Percentiles rank a stretch among this genome's conserved stretches.
Evolutionary conservation across 805 yeast species (phyloP).

Genomic region (Metschnikowia arizonensis): DNA sequence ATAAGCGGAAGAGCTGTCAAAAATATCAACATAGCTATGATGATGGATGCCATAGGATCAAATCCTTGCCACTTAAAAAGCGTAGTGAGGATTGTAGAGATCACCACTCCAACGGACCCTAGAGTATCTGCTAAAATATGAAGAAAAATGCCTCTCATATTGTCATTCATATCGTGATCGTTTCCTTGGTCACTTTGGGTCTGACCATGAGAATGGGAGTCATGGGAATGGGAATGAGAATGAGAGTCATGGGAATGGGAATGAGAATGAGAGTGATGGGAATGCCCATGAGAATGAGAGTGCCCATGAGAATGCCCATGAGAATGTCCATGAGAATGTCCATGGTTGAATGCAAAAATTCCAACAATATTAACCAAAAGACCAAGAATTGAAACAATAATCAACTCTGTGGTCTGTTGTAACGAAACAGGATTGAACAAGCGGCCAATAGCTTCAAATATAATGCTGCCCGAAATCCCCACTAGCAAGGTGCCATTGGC

Average conservation of each 20-base stretch:
- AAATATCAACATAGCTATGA: constrained; percentile 78
- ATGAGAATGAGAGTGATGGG: constrained; percentile 1
- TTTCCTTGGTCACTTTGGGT: constrained; percentile 5
- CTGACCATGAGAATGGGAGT: neutral
- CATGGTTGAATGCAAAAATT: constrained; percentile 89
- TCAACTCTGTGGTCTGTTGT: constrained; percentile 75
- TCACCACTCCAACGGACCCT: constrained; percentile 96
- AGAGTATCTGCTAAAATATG: constrained; percentile 94
- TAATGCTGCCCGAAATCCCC: constrained; percentile 85
- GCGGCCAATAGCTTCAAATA: constrained; percentile 82
- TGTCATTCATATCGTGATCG: constrained; percentile 41
- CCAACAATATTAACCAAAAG: constrained; percentile 87
- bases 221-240: constrained; percentile 21
- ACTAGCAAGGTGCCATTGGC: constrained; percentile 86
- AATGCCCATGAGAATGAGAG: constrained; percentile 24
- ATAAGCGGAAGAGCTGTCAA: constrained; percentile 80
- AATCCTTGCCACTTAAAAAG: constrained; percentile 67
- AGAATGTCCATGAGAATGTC: constrained; percentile 44
- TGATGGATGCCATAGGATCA: constrained; percentile 88
- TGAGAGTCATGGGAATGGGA: constrained; percentile 28
- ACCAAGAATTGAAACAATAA: constrained; percentile 82
- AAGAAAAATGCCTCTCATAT: constrained; percentile 90
- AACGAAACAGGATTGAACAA: constrained; percentile 71
- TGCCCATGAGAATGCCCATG: constrained; percentile 31
- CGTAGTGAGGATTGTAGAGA: constrained; percentile 76